Evolutionary conservation across 2,329 filamentous ascomycete genomes (phyloP).

Genomic region (Lachnellula cervina): DNA sequence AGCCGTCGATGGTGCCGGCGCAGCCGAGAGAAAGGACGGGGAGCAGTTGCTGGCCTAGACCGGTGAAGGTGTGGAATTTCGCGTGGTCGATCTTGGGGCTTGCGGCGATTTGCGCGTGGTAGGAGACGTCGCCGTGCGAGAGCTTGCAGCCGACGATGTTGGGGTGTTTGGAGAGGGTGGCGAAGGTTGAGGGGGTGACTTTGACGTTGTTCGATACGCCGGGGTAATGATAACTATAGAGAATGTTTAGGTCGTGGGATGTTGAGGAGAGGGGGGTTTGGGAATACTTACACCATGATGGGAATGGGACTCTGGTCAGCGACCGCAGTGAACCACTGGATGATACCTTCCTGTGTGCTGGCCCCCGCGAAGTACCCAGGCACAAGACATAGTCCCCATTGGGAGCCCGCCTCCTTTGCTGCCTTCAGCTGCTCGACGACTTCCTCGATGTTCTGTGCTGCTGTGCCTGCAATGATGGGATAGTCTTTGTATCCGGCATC

Average conservation of each 20-base stretch:
- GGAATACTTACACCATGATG: constrained; percentile 47
- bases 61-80: constrained; percentile 58
- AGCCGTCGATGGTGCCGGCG: constrained; percentile 61
- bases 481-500: constrained; percentile 52
- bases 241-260: not conserved
- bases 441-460: constrained; percentile 52
- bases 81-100: constrained; percentile 54
- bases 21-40: constrained; percentile 58
- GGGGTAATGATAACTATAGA: constrained; percentile 49
- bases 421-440: constrained; percentile 45
- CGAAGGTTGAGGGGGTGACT: constrained; percentile 54
- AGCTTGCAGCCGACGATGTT: constrained; percentile 68
- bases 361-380: constrained; percentile 61
- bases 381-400: constrained; percentile 59
- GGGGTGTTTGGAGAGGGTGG: constrained; percentile 51
- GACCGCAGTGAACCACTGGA: constrained; percentile 57
- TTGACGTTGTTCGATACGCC: constrained; percentile 62
- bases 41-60: constrained; percentile 60
- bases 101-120: constrained; percentile 55
- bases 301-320: constrained; percentile 56
- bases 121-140: constrained; percentile 62
- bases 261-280: constrained; percentile 11
- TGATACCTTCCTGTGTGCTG: constrained; percentile 53
- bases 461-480: constrained; percentile 55
- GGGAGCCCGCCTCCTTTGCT: constrained; percentile 52